Evolutionary conservation across 2,329 filamentous ascomycete species (phyloP).

Genomic region (Sporothrix dimorphospora): DNA sequence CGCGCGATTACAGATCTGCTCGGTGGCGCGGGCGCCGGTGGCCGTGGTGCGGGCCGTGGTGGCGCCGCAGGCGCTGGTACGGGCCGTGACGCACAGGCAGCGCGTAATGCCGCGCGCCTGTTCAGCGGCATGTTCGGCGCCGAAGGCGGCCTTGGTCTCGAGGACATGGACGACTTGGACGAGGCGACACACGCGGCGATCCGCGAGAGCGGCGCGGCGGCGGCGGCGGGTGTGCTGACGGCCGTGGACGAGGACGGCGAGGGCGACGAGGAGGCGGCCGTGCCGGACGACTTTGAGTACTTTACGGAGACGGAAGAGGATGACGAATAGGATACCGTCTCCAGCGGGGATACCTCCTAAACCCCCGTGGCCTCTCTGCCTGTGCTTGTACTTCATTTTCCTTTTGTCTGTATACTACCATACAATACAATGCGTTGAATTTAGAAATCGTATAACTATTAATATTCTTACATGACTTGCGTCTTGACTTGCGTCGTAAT

Average conservation of each 20-base stretch:
- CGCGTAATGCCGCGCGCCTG: slow-evolving; percentile 33
- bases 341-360: neutral
- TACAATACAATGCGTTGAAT: neutral
- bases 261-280: slow-evolving; percentile 69
- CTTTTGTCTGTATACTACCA: slow-evolving; percentile 21
- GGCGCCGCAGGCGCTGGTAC: slow-evolving; percentile 26
- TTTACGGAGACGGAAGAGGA: slow-evolving; percentile 66
- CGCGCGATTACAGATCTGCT: slow-evolving; percentile 15
- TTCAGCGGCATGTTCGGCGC: slow-evolving; percentile 31
- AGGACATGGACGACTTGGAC: slow-evolving; percentile 11
- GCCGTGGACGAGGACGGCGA: slow-evolving; percentile 85
- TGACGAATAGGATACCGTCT: slow-evolving; percentile 31
- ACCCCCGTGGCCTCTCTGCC: neutral
- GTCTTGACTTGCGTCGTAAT: neutral
- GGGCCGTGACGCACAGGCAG: slow-evolving; percentile 3
- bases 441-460: neutral
- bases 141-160: slow-evolving; percentile 6
- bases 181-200: slow-evolving; percentile 34
- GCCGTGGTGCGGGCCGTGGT: slow-evolving; percentile 28
- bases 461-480: neutral
- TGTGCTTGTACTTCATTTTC: neutral
- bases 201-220: slow-evolving; percentile 60
- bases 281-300: slow-evolving; percentile 78
- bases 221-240: slow-evolving; percentile 78
- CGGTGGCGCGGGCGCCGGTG: slow-evolving; percentile 21